phyloP scores from a whole-genome alignment of 352 stramenopile genomes.

The Phytopythium oedochilum region DNA sequence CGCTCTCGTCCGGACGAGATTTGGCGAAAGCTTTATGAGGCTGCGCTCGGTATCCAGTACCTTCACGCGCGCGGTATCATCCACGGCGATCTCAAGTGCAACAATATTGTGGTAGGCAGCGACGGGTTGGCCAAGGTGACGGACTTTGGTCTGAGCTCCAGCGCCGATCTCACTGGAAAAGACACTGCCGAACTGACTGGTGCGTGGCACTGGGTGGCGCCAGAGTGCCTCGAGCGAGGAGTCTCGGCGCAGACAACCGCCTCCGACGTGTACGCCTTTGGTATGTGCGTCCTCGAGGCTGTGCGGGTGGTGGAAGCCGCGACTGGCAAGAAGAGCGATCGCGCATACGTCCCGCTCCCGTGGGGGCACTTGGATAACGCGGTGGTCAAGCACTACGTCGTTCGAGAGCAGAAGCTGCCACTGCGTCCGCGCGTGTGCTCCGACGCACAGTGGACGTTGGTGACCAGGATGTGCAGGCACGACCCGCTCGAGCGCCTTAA shows the following conservation, averaged over 20 bases:
- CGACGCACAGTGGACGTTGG: neutral
- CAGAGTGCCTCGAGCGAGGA: neutral
- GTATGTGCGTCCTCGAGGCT: neutral
- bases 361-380: neutral
- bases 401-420: neutral
- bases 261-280: neutral
- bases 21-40: neutral
- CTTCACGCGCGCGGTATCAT: conserved; percentile 4
- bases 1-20: neutral
- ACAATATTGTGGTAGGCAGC: conserved; percentile 1
- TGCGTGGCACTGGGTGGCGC: neutral
- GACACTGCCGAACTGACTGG: neutral
- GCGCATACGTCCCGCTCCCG: neutral
- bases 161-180: neutral
- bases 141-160: neutral
- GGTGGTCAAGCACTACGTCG: conserved; percentile 1
- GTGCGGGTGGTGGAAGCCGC: neutral
- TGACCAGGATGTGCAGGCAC: neutral
- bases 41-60: neutral
- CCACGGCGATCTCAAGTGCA: conserved; percentile 6
- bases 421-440: neutral
- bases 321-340: neutral
- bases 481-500: neutral
- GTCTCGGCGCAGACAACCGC: neutral
- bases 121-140: neutral